Evolutionary conservation across 208 protist species (phyloP).

Genomic region (Trypanosoma platydactyli): DNA sequence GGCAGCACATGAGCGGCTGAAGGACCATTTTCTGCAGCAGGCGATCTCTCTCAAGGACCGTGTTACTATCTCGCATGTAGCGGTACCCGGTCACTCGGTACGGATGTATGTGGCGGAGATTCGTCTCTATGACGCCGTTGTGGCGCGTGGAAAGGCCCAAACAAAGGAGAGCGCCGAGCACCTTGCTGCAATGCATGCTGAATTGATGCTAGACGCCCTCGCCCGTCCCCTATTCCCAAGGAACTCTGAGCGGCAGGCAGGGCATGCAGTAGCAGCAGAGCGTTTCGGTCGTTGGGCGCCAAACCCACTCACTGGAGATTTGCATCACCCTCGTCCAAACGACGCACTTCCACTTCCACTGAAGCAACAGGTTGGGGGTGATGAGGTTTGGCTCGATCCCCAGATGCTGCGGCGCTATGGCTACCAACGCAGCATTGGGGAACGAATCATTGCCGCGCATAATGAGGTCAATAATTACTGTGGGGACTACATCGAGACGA

Average conservation of each 20-base stretch:
- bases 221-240: slow-evolving; percentile 58
- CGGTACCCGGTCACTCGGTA: slow-evolving; percentile 30
- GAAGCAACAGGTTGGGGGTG: slow-evolving; percentile 69
- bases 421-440: slow-evolving; percentile 43
- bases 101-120: slow-evolving; percentile 67
- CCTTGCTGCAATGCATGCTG: slow-evolving; percentile 81
- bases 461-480: slow-evolving; percentile 52
- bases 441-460: slow-evolving; percentile 57
- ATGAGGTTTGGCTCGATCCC: slow-evolving; percentile 68
- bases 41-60: slow-evolving; percentile 40
- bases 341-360: slow-evolving; percentile 66
- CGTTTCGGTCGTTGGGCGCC: slow-evolving; percentile 76
- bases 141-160: slow-evolving; percentile 59
- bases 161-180: slow-evolving; percentile 57
- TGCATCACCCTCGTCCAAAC: slow-evolving; percentile 32
- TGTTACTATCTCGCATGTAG: slow-evolving; percentile 33
- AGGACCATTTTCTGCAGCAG: slow-evolving; percentile 65
- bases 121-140: slow-evolving; percentile 35
- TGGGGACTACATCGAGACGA: slow-evolving; percentile 59
- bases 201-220: slow-evolving; percentile 75
- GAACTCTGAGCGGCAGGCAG: slow-evolving; percentile 46
- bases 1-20: slow-evolving; percentile 46
- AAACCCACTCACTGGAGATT: slow-evolving; percentile 36
- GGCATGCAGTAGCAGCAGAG: slow-evolving; percentile 53
- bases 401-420: slow-evolving; percentile 23